Percentiles rank a stretch among this genome's conserved stretches.
phyloP scores from a whole-genome alignment of 2,329 filamentous ascomycete genomes.

The Alternaria incomplexa region DNA sequence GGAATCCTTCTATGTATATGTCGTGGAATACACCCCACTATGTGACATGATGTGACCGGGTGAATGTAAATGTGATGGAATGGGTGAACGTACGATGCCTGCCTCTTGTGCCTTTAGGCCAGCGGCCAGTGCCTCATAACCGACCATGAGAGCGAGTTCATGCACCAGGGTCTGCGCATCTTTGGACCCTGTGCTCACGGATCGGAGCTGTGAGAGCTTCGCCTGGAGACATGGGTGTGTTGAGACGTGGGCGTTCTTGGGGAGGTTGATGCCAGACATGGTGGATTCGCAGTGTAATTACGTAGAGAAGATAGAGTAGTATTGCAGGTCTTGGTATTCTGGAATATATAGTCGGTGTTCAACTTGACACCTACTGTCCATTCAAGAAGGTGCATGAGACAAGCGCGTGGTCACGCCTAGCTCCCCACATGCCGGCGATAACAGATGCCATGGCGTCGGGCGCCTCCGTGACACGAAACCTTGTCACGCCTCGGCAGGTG shows the following conservation, averaged over 20 bases:
- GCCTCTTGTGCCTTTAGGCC: slow-evolving; percentile 64
- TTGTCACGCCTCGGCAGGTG: neutral
- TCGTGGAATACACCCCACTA: neutral
- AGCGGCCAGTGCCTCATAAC: slow-evolving; percentile 76
- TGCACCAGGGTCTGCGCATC: slow-evolving; percentile 84
- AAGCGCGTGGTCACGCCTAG: slow-evolving; percentile 1
- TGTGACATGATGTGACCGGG: neutral
- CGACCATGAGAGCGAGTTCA: slow-evolving; percentile 84
- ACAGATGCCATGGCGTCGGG: slow-evolving; percentile 10
- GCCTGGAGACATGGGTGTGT: slow-evolving; percentile 83
- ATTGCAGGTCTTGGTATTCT: neutral
- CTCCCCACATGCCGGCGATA: slow-evolving; percentile 13
- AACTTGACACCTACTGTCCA: slow-evolving; percentile 1
- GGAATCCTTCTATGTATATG: neutral
- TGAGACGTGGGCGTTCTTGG: slow-evolving; percentile 74
- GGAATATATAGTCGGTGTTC: neutral
- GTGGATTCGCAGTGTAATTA: neutral
- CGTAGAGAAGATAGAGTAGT: neutral
- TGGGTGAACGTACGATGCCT: slow-evolving; percentile 64
- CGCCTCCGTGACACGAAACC: slow-evolving; percentile 10
- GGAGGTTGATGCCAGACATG: slow-evolving; percentile 49
- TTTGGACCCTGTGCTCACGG: slow-evolving; percentile 69
- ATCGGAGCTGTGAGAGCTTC: slow-evolving; percentile 90
- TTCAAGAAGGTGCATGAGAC: slow-evolving; percentile 14
- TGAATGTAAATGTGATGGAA: neutral